These are phyloP conservation scores for Akanthomyces uredinophilus DNA, from an alignment of 2,329 filamentous ascomycete species.

Conservation along the genomic window DNA sequence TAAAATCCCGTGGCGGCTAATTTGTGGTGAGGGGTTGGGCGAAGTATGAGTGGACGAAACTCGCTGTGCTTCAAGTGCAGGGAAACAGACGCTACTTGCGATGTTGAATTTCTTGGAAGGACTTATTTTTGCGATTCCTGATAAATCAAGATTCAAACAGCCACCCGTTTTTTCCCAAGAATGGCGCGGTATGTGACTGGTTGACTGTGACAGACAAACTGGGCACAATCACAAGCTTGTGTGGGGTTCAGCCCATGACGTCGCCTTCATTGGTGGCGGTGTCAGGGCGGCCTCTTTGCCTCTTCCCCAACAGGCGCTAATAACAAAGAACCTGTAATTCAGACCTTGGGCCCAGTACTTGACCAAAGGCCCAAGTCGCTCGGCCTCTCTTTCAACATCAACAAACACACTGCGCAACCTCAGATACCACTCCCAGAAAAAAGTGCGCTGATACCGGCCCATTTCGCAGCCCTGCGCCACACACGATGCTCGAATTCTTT, in stretches of 20 bases:
- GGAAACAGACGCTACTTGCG: too few relatives aligned
- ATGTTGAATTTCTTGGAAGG: too few relatives aligned
- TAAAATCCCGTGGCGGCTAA: not conserved
- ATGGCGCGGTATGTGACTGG: not conserved
- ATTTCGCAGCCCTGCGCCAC: not conserved
- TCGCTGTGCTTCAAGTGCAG: too few relatives aligned
- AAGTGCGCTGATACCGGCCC: not conserved
- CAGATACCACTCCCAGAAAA: not conserved
- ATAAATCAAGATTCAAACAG: not conserved
- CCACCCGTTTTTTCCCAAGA: not conserved
- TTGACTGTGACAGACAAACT: not conserved
- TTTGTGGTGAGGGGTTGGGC: too few relatives aligned
- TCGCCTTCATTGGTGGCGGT: constrained; percentile 9
- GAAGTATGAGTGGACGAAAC: too few relatives aligned
- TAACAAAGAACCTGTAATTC: constrained; percentile 6
- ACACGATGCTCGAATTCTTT: constrained; percentile 58
- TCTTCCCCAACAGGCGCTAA: constrained; percentile 12
- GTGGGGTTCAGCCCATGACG: constrained; percentile 13
- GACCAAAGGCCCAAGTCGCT: not conserved
- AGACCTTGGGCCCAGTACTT: not conserved
- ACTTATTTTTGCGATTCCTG: not conserved
- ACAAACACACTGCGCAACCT: not conserved
- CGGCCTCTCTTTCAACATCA: not conserved
- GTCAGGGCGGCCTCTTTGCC: constrained; percentile 14
- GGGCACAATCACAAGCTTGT: constrained; percentile 12